A percentile compares a stretch with the other conserved stretches of the same genome.
These are phyloP conservation scores for Brettanomyces anomalus DNA, from an alignment of 805 yeast species.

Conservation along the genomic window DNA sequence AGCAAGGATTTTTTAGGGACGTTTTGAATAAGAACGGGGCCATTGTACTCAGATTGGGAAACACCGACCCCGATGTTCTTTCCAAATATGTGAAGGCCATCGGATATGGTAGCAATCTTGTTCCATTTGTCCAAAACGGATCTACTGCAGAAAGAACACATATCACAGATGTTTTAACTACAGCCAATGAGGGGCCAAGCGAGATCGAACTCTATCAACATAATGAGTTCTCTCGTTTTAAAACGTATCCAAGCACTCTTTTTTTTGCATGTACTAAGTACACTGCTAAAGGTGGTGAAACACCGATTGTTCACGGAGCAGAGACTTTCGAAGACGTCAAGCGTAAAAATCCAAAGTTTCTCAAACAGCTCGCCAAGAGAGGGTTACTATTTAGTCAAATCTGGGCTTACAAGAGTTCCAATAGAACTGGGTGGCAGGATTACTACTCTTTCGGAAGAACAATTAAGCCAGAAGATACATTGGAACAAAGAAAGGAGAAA, in stretches of 20 bases:
- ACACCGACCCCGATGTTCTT: constrained; percentile 16
- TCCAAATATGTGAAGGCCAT: constrained; percentile 16
- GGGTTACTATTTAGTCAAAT: constrained; percentile 22
- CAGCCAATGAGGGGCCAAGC: constrained; percentile 27
- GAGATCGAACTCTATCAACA: constrained; percentile 21
- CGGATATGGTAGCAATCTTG: constrained; percentile 15
- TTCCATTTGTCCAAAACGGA: constrained; percentile 23
- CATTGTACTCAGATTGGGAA: constrained; percentile 17
- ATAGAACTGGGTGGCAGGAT: constrained; percentile 21
- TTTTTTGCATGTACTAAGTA: constrained; percentile 18
- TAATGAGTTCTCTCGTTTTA: constrained; percentile 26
- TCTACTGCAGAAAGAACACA: constrained; percentile 20
- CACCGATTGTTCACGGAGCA: constrained; percentile 1
- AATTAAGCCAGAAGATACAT: constrained; percentile 15
- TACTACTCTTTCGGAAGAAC: constrained; percentile 24
- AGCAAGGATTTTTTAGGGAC: constrained; percentile 17
- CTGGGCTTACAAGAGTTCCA: constrained; percentile 17
- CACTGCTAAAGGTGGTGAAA: constrained; percentile 21
- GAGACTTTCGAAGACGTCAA: constrained; percentile 19
- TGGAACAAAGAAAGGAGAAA: constrained; percentile 17
- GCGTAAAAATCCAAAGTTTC: constrained; percentile 15
- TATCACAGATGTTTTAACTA: constrained; percentile 10
- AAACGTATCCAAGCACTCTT: constrained; percentile 19
- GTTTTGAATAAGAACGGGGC: constrained; percentile 22
- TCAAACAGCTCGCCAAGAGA: constrained; percentile 14